Evolutionary conservation across 805 yeast species (phyloP).

Genomic region (Starmerella riodocensis): DNA sequence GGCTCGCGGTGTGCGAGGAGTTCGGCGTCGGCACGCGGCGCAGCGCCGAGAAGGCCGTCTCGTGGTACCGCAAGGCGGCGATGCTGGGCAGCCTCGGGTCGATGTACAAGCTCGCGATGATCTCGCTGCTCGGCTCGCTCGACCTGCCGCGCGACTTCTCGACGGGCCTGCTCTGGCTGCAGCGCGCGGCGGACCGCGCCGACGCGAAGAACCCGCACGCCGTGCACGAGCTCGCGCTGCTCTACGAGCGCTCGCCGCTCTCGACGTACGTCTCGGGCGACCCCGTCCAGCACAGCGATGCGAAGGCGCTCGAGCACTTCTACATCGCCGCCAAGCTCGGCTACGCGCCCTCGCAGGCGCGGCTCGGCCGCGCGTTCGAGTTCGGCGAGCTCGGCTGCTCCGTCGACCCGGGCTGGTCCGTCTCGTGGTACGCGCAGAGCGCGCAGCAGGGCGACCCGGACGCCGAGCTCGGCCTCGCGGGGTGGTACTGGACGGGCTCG

Average conservation of each 20-base stretch:
- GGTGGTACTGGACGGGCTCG: slow-evolving; percentile 55
- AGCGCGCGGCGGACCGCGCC: slow-evolving; percentile 36
- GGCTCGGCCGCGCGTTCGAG: slow-evolving; percentile 60
- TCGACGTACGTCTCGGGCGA: slow-evolving; percentile 35
- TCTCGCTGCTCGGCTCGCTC: slow-evolving; percentile 39
- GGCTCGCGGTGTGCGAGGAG: slow-evolving; percentile 61
- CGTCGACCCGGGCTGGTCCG: slow-evolving; percentile 43
- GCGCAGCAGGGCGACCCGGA: slow-evolving; percentile 53
- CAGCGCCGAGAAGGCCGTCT: slow-evolving; percentile 36
- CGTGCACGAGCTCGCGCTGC: slow-evolving; percentile 42
- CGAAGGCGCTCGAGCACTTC: slow-evolving; percentile 40
- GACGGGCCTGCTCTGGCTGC: slow-evolving; percentile 40
- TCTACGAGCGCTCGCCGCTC: slow-evolving; percentile 35
- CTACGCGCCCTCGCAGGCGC: slow-evolving; percentile 55
- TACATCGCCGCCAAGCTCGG: slow-evolving; percentile 39
- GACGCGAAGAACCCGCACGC: slow-evolving; percentile 41
- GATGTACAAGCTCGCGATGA: slow-evolving; percentile 63
- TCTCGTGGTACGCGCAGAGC: slow-evolving; percentile 63
- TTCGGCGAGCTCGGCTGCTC: slow-evolving; percentile 46
- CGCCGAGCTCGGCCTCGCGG: slow-evolving; percentile 59
- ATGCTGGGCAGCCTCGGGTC: slow-evolving; percentile 48
- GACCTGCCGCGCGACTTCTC: slow-evolving; percentile 29
- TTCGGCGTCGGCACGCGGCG: slow-evolving; percentile 43
- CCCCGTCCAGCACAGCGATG: slow-evolving; percentile 22
- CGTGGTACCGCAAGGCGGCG: slow-evolving; percentile 49